These are phyloP conservation scores for Fusarium sp. DNA, from an alignment of 2,329 filamentous ascomycete genomes.

Conservation along the genomic window DNA sequence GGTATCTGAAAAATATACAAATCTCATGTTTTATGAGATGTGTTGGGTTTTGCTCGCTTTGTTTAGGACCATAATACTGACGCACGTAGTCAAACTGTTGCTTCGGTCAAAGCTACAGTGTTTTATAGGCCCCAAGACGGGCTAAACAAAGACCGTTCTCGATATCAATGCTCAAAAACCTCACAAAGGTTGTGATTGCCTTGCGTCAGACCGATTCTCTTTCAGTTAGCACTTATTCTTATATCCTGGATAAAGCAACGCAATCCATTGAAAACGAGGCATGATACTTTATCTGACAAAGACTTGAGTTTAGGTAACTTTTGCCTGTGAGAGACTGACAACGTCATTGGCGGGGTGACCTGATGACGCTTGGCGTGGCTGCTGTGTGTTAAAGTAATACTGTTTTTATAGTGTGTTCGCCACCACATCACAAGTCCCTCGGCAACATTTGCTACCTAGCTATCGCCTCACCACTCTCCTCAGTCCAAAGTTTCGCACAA, in stretches of 20 bases:
- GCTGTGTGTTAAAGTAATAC: constrained; percentile 21
- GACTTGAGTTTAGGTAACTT: constrained; percentile 2
- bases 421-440: neutral
- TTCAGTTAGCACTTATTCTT: neutral
- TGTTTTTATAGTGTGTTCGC: fast-evolving
- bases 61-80: neutral
- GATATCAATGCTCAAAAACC: neutral
- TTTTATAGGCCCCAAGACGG: neutral
- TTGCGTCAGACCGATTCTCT: constrained; percentile 10
- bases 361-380: constrained; percentile 31
- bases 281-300: constrained; percentile 29
- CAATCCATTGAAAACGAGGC: constrained; percentile 10
- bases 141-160: neutral
- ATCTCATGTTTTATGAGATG: neutral
- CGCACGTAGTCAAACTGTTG: neutral
- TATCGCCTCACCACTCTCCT: constrained; percentile 29
- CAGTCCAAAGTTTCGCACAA: constrained; percentile 27
- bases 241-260: neutral
- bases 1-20: neutral
- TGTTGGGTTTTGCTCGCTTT: neutral
- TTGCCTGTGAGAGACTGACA: constrained; percentile 28
- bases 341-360: constrained; percentile 49
- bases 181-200: neutral
- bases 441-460: neutral
- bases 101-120: neutral